Evolutionary conservation across 2,329 filamentous ascomycete species (phyloP).

Genomic region (Teratosphaeria gauchensis): DNA sequence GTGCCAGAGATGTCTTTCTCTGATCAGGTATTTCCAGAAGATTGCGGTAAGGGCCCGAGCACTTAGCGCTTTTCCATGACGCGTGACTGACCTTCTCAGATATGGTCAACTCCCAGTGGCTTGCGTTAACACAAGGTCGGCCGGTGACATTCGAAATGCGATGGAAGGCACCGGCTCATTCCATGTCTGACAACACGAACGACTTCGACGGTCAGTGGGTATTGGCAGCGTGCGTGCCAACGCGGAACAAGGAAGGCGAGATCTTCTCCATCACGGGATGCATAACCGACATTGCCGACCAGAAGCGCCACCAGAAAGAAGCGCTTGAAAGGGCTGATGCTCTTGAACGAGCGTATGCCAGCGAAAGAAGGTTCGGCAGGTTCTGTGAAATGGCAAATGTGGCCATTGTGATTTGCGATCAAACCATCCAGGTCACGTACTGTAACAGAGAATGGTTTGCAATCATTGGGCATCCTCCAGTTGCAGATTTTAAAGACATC

Average conservation of each 20-base stretch:
- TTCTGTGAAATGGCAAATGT: constrained; percentile 27
- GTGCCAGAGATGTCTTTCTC: constrained; percentile 4
- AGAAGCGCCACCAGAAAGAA: constrained; percentile 24
- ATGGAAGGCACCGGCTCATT: constrained; percentile 5
- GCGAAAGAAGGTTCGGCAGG: constrained; percentile 20
- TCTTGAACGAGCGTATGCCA: constrained; percentile 31
- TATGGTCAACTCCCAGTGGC: constrained; percentile 5
- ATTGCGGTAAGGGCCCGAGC: constrained; percentile 3
- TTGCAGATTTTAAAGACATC: constrained; percentile 31
- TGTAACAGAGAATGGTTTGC: constrained; percentile 40
- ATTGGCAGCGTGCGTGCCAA: constrained; percentile 12
- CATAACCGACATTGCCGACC: constrained; percentile 16
- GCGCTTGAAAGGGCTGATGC: constrained; percentile 29
- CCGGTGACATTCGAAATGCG: constrained; percentile 13
- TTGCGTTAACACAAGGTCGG: constrained; percentile 5
- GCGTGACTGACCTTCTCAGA: neutral
- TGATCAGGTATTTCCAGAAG: constrained; percentile 11
- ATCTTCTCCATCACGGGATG: constrained; percentile 15
- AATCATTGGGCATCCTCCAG: constrained; percentile 34
- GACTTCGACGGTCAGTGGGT: constrained; percentile 14
- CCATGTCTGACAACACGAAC: constrained; percentile 4
- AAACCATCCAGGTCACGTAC: constrained; percentile 24
- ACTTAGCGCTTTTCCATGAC: neutral
- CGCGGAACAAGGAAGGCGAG: constrained; percentile 8
- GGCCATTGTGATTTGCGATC: constrained; percentile 20